Conservation (phyloP, 148 eudicot genomes). For the Chenopodium berlandieri region DNA sequence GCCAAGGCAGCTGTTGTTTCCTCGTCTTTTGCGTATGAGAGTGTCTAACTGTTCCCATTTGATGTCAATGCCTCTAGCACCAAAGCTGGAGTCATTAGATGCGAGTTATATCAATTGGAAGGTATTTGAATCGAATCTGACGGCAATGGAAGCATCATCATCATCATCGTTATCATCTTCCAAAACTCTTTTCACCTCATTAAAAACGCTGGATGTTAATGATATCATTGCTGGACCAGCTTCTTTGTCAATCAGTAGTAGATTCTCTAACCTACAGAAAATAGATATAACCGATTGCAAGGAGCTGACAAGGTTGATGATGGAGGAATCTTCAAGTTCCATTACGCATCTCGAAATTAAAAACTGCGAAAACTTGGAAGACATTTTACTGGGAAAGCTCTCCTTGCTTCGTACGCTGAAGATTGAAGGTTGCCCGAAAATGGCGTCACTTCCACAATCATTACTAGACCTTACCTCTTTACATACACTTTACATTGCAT, state of each 20-base stretch:
- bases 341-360: not conserved
- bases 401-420: not conserved
- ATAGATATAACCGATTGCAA: rapidly evolving
- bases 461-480: not conserved
- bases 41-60: too few relatives aligned
- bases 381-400: not conserved
- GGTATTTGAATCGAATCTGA: too few relatives aligned
- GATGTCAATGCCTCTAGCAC: too few relatives aligned
- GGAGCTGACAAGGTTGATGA: not conserved
- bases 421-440: not conserved
- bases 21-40: too few relatives aligned
- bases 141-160: too few relatives aligned
- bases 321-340: not conserved
- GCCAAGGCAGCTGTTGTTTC: too few relatives aligned
- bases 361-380: not conserved
- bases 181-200: not conserved
- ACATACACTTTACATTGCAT: rapidly evolving
- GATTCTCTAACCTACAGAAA: not conserved
- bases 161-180: not conserved
- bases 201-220: rapidly evolving
- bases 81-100: too few relatives aligned
- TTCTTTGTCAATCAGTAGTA: not conserved
- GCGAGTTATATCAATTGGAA: too few relatives aligned
- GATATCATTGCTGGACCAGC: rapidly evolving
- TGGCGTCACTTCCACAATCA: constrained; percentile 1